Evolutionary conservation across 345 rosid genomes (phyloP).

Genomic region (Alliaria petiolata): DNA sequence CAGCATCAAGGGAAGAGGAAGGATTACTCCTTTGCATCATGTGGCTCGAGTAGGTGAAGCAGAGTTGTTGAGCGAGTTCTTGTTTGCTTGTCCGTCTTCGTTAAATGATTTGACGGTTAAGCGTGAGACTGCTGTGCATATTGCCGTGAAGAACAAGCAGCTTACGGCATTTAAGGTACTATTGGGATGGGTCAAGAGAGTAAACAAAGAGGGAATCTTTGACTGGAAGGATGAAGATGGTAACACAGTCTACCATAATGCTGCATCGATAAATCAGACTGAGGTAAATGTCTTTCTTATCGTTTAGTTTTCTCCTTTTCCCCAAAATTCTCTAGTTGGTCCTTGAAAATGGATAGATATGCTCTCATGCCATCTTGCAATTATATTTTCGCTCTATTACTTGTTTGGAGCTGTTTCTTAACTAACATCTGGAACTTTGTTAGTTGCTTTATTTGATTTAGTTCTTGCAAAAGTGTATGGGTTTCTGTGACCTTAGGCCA

Average conservation of each 20-base stretch:
- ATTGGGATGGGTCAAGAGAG: neutral
- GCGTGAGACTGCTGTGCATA: slow-evolving; percentile 31
- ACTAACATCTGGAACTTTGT: too few species aligned
- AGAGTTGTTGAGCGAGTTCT: neutral
- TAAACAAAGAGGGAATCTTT: neutral
- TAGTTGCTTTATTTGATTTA: too few species aligned
- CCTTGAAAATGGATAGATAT: too few species aligned
- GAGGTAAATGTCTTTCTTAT: neutral
- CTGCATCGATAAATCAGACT: neutral
- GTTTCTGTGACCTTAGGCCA: too few species aligned
- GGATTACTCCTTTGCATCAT: slow-evolving; percentile 34
- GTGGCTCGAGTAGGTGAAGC: slow-evolving; percentile 6
- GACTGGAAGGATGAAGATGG: neutral
- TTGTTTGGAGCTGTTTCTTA: too few species aligned
- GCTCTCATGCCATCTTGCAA: too few species aligned
- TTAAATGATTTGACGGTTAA: slow-evolving; percentile 27
- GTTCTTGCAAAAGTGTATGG: too few species aligned
- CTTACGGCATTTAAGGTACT: neutral
- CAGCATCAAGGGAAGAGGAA: slow-evolving; percentile 26
- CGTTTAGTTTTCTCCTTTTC: neutral
- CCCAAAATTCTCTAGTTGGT: too few species aligned
- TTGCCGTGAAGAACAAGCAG: neutral
- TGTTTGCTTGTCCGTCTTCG: too few species aligned
- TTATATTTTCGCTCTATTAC: too few species aligned
- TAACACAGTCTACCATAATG: neutral